Base-by-base conservation (phyloP, 306 rosid species). In the Dicorynia guianensis region DNA sequence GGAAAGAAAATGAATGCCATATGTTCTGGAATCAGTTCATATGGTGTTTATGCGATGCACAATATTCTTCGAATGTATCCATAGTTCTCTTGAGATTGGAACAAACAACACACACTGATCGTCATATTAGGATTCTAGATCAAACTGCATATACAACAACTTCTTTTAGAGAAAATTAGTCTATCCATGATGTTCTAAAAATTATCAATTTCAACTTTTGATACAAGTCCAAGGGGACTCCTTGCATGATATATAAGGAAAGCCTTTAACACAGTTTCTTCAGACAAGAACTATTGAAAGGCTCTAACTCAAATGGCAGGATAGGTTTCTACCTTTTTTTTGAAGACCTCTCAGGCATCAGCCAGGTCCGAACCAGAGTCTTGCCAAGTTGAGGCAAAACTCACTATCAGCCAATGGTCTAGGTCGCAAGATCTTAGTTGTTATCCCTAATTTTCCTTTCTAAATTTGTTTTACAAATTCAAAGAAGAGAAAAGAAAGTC, bases 171-270 rank as follows among this genome's bases (percentile, higher is more conserved):
- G 7, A 63, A 17, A 19, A 53, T n/a, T 43, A 4, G 55, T 78
- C 43, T 15, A 61, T 69, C 40, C 20, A 8, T 36, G 39, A 62
- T 61, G 72, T 47, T 70, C 59, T 56, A 53, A 25, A 52, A 39
- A 14, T 6, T 60, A 43, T 58, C 65, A 46, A 63, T 79, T 79
- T 30, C 42, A 79, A 25, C 65, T 10, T 35, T 52, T 36, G 42
- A 57, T 48, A 65, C 11, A 15, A 34, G 33, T 50, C 38, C 66
- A 48, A 56, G 39, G 71, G 49, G 48, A 63, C 55, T 44, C 15
- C 44, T 77, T 69, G 36, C 74, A 63, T 33, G n/a, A 62, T 70
- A 65, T 50, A 12, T 17, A 42, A 30, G 64, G 73, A 63, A 61
- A 75, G 47, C 46, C 63, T 46, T 54, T 59, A 25, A 25, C 30